Evolutionary conservation across 768 basidiomycete species (phyloP).

Genomic region (Collybiopsis luxurians): DNA sequence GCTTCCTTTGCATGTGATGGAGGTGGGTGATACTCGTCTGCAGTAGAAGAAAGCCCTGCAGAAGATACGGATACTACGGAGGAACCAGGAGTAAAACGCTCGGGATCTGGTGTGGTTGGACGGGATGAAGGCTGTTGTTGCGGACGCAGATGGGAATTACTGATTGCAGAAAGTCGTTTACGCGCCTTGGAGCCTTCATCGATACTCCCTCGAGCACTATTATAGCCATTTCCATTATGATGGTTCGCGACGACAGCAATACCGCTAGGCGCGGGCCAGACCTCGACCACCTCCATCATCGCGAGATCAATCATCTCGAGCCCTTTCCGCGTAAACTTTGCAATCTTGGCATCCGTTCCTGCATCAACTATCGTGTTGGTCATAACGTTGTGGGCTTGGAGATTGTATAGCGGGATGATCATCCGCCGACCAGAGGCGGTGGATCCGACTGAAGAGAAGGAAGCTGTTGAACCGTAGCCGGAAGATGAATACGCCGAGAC

Average conservation of each 20-base stretch:
- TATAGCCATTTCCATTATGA: not conserved
- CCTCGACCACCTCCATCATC: constrained; percentile 77
- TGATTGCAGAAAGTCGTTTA: not conserved
- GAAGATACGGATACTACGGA: constrained; percentile 29
- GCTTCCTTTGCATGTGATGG: no score
- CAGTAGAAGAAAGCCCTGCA: constrained; percentile 11
- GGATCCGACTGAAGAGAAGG: constrained; percentile 37
- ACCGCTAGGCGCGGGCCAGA: constrained; percentile 44
- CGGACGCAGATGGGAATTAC: not conserved
- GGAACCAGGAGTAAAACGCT: constrained; percentile 23
- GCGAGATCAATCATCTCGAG: constrained; percentile 78
- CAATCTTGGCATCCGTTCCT: constrained; percentile 84
- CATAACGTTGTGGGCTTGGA: constrained; percentile 86
- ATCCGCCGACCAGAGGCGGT: constrained; percentile 54
- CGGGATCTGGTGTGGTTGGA: constrained; percentile 17
- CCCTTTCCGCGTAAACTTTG: constrained; percentile 69
- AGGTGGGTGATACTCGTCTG: constrained; percentile 3
- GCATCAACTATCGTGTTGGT: constrained; percentile 85
- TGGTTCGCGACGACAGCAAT: not conserved
- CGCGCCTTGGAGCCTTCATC: not conserved
- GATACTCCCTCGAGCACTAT: not conserved
- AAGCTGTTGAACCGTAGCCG: constrained; percentile 49
- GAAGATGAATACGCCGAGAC: constrained; percentile 44
- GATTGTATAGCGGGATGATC: constrained; percentile 85
- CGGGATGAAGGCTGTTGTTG: constrained; percentile 4